Base-by-base conservation (phyloP, 2,329 filamentous ascomycete genomes). In the Coniella lustricola region DNA sequence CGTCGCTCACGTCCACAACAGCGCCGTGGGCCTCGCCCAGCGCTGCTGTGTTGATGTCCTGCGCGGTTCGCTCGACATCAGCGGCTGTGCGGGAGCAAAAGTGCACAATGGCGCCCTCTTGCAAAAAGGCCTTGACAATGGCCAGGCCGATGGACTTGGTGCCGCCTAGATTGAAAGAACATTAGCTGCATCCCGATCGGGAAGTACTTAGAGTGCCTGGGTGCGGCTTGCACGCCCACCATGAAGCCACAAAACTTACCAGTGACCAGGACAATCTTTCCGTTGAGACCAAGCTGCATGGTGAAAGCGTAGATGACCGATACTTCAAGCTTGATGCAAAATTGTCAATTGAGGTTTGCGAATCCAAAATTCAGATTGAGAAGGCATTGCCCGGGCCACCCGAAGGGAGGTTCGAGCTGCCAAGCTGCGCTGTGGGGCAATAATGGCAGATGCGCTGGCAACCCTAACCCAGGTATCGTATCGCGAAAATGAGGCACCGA, bases 271-370 rank as follows among this genome's bases (percentile, higher is more conserved):
- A 63, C 59, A 16, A 65, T 60, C 46, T 66, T 66, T 29, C 58
- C 57, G 32, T 62, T 56, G n/a, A 66, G 59, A 29, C 56, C 57
- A 13, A 66, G 61, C 53, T 63, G 57, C 64, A 66, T 66, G 13
- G n/a, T 38, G 29, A 22, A 13, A 22, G 13, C 9, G 33, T 21
- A 8, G 5, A 18, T 7, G 17, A 10, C 12, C 7, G 7, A 20
- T 17, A n/a, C n/a, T n/a, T n/a, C n/a, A n/a, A n/a, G n/a, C n/a
- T n/a, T n/a, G 25, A 5, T 10, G 25, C 5, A 29, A 29, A 10
- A 29, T 5, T 29, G 5, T 29, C 25, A 29, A 29, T 29, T 29
- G 25, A 5, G 25, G 25, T 29, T 29, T 29, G 5, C 5, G 10
- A 29, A 5, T 29, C 25, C 10, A 10, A 10, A 29, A 29, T 29